Evolutionary conservation across 208 protist species (phyloP).

Genomic region (Sergeia podlipaevii): DNA sequence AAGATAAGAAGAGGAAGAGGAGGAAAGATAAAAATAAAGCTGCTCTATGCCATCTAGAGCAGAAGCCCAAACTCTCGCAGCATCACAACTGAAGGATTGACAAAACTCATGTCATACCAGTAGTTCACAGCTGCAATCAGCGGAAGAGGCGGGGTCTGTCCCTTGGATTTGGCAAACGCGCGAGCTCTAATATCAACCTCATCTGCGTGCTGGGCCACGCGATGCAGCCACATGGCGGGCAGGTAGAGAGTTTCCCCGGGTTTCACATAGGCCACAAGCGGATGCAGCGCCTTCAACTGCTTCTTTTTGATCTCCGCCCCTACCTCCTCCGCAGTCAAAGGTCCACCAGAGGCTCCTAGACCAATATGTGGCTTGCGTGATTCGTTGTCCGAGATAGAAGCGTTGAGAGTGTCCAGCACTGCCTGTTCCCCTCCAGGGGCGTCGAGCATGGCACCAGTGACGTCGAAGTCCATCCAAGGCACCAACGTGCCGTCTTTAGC

Average conservation of each 20-base stretch:
- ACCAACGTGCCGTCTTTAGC: constrained; percentile 58
- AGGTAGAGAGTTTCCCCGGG: constrained; percentile 90
- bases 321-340: not conserved
- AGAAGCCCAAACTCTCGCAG: constrained; percentile 81
- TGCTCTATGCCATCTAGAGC: constrained; percentile 23
- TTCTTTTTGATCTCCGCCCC: constrained; percentile 6
- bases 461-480: constrained; percentile 87
- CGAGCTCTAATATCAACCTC: constrained; percentile 40
- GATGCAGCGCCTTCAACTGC: constrained; percentile 41
- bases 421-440: constrained; percentile 10
- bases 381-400: constrained; percentile 29
- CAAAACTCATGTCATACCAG: constrained; percentile 92
- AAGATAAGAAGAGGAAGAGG: not conserved
- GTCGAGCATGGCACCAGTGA: constrained; percentile 48
- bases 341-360: not conserved
- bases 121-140: constrained; percentile 91
- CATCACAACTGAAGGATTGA: constrained; percentile 75
- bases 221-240: constrained; percentile 88
- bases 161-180: constrained; percentile 9
- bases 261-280: constrained; percentile 65
- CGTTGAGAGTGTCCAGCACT: constrained; percentile 15
- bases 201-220: constrained; percentile 84
- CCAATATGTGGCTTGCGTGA: not conserved
- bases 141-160: constrained; percentile 34
- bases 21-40: not conserved